Base-by-base conservation (phyloP, 2,329 filamentous ascomycete genomes). In the Cytospora leucostoma region DNA sequence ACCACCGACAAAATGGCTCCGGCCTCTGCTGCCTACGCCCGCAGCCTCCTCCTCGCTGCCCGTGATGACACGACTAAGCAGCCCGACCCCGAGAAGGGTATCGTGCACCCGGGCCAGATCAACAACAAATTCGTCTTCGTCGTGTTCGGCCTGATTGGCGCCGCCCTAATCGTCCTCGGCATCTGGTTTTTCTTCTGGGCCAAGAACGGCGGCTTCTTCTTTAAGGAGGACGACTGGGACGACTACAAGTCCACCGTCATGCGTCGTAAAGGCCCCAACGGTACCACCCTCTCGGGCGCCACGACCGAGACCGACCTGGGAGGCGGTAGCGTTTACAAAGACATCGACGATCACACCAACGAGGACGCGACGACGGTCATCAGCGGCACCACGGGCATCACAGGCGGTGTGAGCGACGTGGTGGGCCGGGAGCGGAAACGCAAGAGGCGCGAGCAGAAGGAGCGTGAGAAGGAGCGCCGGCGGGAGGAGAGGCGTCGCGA, bases 181-280 rank as follows among this genome's bases (percentile, higher is more conserved):
- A 92, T 98, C 72, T 99, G 95, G 93, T 97, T 99, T 84, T 98
- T 99, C 84, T 96, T 96, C 83, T 96, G 92, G 90, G 94, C 94
- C 63, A 94, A 91, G 78, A 97, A 98, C 70, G 95, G 95, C 66
- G 95, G 95, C 15, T 97, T 98, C 79, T 80, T 90, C 67, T 98
- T 93, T 82, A 84, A 84, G 54, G 80, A 96, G 67, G 82, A 86
- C 40, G 95, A 99, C 77, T 99, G 95, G 94, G 94, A 98, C 7
- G 95, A 99, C 72, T 99, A 99, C 85, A 98, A 98, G 75, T 89
- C 90, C 1, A 97, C 94, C 0, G 95, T 99, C 2, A 78, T 99
- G 53, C 86, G 95, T 50, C 90, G 93, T 59, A 93, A 90, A 71
- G 93, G 93, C 0, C 92, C 93, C 6, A 93, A 97, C 76, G 94